These are phyloP conservation scores for Solanum ahanhuiri DNA, from an alignment of 257 asterid species.

Conservation along the genomic window DNA sequence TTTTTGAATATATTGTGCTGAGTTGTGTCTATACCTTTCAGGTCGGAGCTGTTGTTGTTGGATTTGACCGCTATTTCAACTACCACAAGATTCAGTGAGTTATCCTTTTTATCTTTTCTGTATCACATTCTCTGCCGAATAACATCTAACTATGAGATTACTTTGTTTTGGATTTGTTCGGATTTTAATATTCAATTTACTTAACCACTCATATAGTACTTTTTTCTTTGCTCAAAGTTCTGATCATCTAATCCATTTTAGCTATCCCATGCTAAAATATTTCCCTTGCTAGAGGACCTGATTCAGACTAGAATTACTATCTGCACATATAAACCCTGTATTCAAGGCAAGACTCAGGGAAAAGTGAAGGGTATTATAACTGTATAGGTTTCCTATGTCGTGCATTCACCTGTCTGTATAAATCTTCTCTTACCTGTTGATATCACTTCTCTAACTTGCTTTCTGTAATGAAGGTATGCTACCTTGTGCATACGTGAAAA, in stretches of 20 bases:
- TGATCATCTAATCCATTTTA: neutral
- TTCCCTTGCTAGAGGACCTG: neutral
- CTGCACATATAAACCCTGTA: neutral
- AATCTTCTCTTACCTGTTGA: neutral
- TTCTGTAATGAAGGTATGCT: conserved; percentile 60
- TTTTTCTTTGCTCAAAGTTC: neutral
- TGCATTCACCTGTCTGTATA: neutral
- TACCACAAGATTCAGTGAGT: conserved; percentile 93
- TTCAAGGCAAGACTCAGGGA: neutral
- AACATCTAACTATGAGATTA: neutral
- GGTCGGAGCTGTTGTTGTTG: conserved; percentile 99
- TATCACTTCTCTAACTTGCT: neutral
- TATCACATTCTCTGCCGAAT: neutral
- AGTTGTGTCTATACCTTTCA: conserved; percentile 12
- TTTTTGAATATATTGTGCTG: neutral
- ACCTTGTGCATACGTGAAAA: conserved; percentile 95
- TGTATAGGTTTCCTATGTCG: neutral
- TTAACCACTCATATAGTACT: neutral
- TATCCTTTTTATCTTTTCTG: neutral
- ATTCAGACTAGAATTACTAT: neutral
- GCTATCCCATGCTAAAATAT: neutral
- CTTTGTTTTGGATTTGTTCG: neutral
- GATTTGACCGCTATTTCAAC: conserved; percentile 96
- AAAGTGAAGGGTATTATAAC: neutral
- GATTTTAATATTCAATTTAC: neutral